Conservation (phyloP, 371 early-diverging fungal genomes). For the Dinochytrium kinnereticum region DNA sequence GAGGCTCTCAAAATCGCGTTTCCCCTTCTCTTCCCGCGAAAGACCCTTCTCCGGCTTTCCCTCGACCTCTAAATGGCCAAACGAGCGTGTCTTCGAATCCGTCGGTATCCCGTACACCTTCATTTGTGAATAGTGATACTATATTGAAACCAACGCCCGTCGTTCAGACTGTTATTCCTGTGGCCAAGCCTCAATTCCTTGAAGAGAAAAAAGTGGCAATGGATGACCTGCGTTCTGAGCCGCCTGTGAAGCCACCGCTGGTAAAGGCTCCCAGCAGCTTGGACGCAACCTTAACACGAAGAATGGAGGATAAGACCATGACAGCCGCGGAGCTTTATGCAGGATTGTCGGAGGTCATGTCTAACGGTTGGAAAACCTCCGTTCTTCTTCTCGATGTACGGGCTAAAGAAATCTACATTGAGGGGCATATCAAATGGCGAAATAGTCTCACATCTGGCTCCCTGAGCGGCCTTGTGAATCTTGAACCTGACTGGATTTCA, state of each 20-base stretch:
- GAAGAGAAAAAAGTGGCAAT: neutral
- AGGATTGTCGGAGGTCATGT: slow-evolving; percentile 7
- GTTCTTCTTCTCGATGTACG: slow-evolving; percentile 87
- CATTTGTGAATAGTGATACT: neutral
- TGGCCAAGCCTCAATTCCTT: neutral
- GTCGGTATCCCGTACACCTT: neutral
- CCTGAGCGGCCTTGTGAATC: slow-evolving; percentile 62
- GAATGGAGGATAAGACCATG: slow-evolving; percentile 26
- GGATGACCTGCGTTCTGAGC: neutral
- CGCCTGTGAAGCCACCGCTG: neutral
- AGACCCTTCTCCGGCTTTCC: neutral
- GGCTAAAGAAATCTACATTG: slow-evolving; percentile 65
- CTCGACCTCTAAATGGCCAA: neutral
- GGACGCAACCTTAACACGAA: neutral
- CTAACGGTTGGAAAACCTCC: slow-evolving; percentile 22
- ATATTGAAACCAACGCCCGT: slow-evolving; percentile 6
- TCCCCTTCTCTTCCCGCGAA: neutral
- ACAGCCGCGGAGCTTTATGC: slow-evolving; percentile 29
- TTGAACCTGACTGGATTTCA: slow-evolving; percentile 71
- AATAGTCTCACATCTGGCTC: neutral
- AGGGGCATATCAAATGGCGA: slow-evolving; percentile 74
- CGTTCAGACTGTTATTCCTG: neutral
- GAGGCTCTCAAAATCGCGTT: neutral
- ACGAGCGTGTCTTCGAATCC: neutral
- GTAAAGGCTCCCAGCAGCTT: neutral